phyloP scores from a whole-genome alignment of 176 grass and related monocot genomes.

The Themeda triandra region DNA sequence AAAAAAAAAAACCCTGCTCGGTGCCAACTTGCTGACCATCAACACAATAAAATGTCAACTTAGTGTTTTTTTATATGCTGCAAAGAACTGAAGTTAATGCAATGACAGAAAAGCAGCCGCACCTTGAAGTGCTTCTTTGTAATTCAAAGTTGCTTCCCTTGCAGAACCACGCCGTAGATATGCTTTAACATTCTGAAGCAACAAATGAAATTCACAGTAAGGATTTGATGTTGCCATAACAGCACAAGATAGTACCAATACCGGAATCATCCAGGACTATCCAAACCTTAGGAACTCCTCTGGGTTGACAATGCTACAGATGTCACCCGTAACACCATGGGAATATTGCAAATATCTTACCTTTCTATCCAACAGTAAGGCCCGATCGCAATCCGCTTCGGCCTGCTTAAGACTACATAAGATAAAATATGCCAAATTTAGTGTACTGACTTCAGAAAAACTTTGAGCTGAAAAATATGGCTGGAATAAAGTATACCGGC shows the following conservation, averaged over 20 bases:
- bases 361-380: conserved; percentile 88
- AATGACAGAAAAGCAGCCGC: conserved; percentile 26
- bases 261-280: not conserved
- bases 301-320: not conserved
- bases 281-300: not conserved
- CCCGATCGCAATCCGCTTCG: conserved; percentile 78
- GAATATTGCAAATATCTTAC: conserved; percentile 19
- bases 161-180: conserved; percentile 83
- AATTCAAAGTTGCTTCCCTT: conserved; percentile 68
- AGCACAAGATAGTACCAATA: conserved; percentile 20
- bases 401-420: conserved; percentile 82
- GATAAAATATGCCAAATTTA: conserved; percentile 22
- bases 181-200: conserved; percentile 86
- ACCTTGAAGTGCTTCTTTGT: conserved; percentile 94
- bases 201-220: not conserved
- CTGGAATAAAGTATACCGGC: conserved; percentile 49
- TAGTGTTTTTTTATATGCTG: conserved; percentile 7
- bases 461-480: conserved; percentile 24
- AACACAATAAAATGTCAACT: conserved; percentile 7
- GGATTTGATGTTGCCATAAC: not conserved
- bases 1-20: too few species aligned
- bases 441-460: conserved; percentile 13
- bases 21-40: not conserved
- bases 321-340: not conserved
- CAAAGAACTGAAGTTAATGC: not conserved